Evolutionary conservation across 2,329 filamentous ascomycete species (phyloP).

Genomic region (Leptographium lundbergii): DNA sequence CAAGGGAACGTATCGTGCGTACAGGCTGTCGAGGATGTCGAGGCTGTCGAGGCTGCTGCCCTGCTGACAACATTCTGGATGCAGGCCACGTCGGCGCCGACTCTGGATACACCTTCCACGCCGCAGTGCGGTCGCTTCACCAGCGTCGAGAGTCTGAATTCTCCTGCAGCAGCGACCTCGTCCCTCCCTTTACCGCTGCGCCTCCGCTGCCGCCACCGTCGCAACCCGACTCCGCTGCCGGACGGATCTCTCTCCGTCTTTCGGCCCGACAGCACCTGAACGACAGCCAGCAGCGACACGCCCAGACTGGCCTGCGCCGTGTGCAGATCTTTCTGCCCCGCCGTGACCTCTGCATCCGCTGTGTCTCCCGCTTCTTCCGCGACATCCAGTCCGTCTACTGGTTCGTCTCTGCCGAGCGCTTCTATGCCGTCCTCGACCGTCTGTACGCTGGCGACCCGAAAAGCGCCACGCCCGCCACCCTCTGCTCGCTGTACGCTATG

Average conservation of each 20-base stretch:
- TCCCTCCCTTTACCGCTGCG: constrained; percentile 10
- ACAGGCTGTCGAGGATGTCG: neutral
- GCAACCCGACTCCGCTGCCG: constrained; percentile 6
- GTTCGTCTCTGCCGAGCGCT: constrained; percentile 16
- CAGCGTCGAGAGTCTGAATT: constrained; percentile 6
- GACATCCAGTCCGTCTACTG: constrained; percentile 18
- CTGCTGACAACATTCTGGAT: neutral
- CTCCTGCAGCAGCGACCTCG: constrained; percentile 6
- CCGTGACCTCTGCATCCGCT: constrained; percentile 16
- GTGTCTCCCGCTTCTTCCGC: constrained; percentile 16
- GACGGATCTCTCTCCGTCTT: neutral
- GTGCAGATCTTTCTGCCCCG: constrained; percentile 15
- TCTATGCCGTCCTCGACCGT: constrained; percentile 15
- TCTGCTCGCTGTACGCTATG: constrained; percentile 17
- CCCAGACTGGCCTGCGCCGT: neutral
- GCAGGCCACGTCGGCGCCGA: constrained; percentile 15
- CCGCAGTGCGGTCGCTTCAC: constrained; percentile 14
- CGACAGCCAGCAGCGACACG: neutral
- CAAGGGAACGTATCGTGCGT: constrained; percentile 11
- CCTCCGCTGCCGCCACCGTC: constrained; percentile 12
- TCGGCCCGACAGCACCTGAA: neutral
- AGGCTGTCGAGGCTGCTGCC: neutral
- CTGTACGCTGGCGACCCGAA: constrained; percentile 15
- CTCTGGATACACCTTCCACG: constrained; percentile 15
- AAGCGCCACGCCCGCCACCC: constrained; percentile 13